Evolutionary conservation across 108 stramenopile genomes (phyloP).

Genomic region (Aurantiochytrium sp.): DNA sequence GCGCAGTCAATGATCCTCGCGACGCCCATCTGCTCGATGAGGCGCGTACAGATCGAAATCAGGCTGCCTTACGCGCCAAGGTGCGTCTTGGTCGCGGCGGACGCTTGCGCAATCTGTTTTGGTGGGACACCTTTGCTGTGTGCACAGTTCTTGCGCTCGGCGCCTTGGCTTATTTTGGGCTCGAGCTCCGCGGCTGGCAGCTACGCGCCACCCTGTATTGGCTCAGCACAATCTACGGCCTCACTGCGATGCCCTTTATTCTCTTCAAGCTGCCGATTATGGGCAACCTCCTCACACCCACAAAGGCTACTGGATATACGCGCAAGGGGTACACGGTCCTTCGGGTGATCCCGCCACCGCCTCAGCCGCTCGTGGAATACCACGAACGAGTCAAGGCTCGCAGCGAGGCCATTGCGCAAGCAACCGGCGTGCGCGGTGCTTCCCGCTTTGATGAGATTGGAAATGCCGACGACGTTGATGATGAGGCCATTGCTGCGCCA

Average conservation of each 20-base stretch:
- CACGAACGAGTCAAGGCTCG: background rate
- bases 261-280: slow-evolving; percentile 12
- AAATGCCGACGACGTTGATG: background rate
- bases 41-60: background rate
- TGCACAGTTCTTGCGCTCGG: background rate
- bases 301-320: slow-evolving; percentile 13
- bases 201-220: slow-evolving; percentile 2
- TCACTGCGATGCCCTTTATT: background rate
- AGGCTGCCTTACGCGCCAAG: background rate
- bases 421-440: background rate
- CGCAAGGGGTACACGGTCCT: slow-evolving; percentile 9
- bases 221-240: background rate
- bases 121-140: slow-evolving; percentile 15
- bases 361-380: background rate
- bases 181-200: slow-evolving; percentile 5
- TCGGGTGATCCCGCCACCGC: background rate
- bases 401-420: background rate
- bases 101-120: background rate
- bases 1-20: background rate
- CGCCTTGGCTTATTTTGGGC: background rate
- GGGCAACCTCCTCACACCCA: background rate
- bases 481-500: too few species aligned
- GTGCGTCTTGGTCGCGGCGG: background rate
- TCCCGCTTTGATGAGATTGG: background rate
- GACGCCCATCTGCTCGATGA: background rate